Evolutionary conservation across 495 filamentous ascomycete genomes (phyloP).

Genomic region (Hypoxylon trugodes): DNA sequence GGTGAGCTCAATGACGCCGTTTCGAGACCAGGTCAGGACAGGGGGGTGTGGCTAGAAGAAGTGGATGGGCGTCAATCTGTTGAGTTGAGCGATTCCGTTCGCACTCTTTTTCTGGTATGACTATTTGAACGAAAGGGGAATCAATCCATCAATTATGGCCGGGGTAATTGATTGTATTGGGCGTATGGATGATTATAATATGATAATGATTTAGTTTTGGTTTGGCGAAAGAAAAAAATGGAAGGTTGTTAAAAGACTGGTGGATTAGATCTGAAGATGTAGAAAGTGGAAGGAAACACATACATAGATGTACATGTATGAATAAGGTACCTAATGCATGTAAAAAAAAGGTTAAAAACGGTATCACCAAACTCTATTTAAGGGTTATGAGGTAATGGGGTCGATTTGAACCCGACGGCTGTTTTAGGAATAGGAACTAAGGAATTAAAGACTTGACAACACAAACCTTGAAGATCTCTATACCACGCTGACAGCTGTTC

Average conservation of each 20-base stretch:
- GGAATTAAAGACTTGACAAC: constrained; percentile 1
- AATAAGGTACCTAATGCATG: too few relatives aligned
- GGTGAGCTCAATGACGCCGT: constrained; percentile 34
- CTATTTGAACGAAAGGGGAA: constrained; percentile 17
- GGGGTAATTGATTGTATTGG: neutral
- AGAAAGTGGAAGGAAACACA: neutral
- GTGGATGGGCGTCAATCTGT: constrained; percentile 17
- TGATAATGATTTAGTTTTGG: too few relatives aligned
- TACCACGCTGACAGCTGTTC: neutral
- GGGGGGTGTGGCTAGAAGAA: constrained; percentile 21
- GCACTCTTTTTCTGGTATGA: neutral
- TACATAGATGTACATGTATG: too few relatives aligned
- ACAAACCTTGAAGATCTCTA: constrained; percentile 29
- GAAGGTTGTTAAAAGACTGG: too few relatives aligned
- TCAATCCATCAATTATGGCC: neutral
- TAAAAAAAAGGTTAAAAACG: too few relatives aligned
- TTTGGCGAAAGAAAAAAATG: too few relatives aligned
- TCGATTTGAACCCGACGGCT: constrained; percentile 15
- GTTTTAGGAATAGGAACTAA: neutral
- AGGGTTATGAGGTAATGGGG: constrained; percentile 34
- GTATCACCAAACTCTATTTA: constrained; percentile 24
- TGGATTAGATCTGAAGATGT: neutral
- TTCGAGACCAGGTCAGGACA: constrained; percentile 17
- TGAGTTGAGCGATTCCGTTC: constrained; percentile 15
- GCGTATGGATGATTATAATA: constrained; percentile 14